phyloP scores from a whole-genome alignment of 2,329 filamentous ascomycete species.

The Sphaceloma murrayae region DNA sequence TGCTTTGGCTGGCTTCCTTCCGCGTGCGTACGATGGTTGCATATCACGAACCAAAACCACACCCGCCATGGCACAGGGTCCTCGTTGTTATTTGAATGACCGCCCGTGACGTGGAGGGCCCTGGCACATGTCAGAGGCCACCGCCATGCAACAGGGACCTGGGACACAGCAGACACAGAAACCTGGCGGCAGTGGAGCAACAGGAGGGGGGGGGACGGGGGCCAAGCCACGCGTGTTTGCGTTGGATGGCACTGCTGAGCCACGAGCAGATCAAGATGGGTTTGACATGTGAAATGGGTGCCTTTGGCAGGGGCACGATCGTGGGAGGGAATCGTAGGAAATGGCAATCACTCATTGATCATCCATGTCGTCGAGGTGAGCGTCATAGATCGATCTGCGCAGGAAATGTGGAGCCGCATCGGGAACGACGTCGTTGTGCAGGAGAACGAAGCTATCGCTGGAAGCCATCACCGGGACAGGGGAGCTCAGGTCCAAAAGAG shows the following conservation, averaged over 20 bases:
- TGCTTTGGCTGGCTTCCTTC: slow-evolving; percentile 4
- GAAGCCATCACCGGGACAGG: too few relatives aligned
- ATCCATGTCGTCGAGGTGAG: too few relatives aligned
- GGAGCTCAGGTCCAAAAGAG: too few relatives aligned
- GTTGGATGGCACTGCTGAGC: slow-evolving; percentile 6
- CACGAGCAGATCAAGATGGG: not conserved
- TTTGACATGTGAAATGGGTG: slow-evolving; percentile 9
- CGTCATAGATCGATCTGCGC: slow-evolving; percentile 16
- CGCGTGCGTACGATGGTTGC: not conserved
- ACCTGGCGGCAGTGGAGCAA: not conserved
- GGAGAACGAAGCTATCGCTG: too few relatives aligned
- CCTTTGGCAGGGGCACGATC: not conserved
- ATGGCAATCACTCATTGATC: slow-evolving; percentile 4
- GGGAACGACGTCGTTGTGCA: slow-evolving; percentile 9
- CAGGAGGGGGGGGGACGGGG: not conserved
- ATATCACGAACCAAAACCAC: not conserved
- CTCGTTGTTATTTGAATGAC: slow-evolving; percentile 10
- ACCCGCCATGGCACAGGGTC: slow-evolving; percentile 2
- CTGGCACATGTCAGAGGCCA: slow-evolving; percentile 11
- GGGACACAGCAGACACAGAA: too few relatives aligned
- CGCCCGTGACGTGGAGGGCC: slow-evolving; percentile 1
- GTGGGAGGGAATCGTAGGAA: slow-evolving; percentile 7
- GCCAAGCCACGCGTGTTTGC: slow-evolving; percentile 11
- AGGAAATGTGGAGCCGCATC: slow-evolving; percentile 1
- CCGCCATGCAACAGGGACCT: too few relatives aligned